Evolutionary conservation across 495 filamentous ascomycete species (phyloP).

Genomic region (Amorphotheca resinae): DNA sequence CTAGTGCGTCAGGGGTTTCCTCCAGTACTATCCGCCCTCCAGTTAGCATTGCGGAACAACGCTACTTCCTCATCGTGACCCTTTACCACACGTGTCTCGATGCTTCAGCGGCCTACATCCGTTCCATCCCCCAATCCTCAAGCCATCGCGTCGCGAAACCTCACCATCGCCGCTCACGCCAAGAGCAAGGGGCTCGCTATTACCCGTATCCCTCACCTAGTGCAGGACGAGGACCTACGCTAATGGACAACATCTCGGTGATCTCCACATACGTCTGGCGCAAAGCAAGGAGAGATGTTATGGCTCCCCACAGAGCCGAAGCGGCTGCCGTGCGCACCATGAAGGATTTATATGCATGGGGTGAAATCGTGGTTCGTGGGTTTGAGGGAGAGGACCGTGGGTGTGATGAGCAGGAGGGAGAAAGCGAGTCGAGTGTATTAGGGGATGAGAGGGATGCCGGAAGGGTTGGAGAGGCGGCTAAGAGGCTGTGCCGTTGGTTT

Average conservation of each 20-base stretch:
- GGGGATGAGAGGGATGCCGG: neutral
- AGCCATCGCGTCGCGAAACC: neutral
- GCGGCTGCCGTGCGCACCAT: conserved; percentile 6
- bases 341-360: conserved; percentile 10
- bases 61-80: conserved; percentile 3
- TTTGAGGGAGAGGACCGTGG: conserved; percentile 1
- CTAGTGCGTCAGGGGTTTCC: neutral
- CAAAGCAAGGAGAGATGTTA: conserved; percentile 7
- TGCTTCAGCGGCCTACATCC: conserved; percentile 4
- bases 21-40: neutral
- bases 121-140: neutral
- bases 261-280: conserved; percentile 10
- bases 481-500: conserved; percentile 8
- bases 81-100: conserved; percentile 13
- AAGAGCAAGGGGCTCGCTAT: neutral
- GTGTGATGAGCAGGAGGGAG: neutral
- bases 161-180: neutral
- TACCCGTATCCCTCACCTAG: neutral
- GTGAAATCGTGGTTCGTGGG: conserved; percentile 6
- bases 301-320: conserved; percentile 12
- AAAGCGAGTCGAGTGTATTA: neutral
- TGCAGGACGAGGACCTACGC: neutral
- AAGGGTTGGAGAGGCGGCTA: conserved; percentile 7
- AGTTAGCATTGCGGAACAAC: neutral
- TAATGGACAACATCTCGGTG: conserved; percentile 15